phyloP scores from a whole-genome alignment of 306 rosid genomes.

The Quercus glauca region DNA sequence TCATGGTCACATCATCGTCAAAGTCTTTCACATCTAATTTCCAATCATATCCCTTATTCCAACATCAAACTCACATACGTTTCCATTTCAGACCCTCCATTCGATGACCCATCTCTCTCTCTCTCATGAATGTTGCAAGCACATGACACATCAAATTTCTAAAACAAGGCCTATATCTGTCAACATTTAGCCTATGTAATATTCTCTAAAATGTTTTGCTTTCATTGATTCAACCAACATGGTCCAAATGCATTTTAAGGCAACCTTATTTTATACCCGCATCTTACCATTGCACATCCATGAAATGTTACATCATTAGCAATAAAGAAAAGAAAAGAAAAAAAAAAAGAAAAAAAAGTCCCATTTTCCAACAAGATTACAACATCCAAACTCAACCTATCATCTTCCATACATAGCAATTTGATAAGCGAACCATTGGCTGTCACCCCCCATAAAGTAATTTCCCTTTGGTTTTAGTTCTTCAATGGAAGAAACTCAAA shows the following conservation, averaged over 20 bases:
- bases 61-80: conserved; percentile 44
- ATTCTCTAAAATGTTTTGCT: conserved; percentile 22
- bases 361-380: conserved; percentile 39
- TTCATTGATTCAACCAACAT: conserved; percentile 46
- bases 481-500: conserved; percentile 78
- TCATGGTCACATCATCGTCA: conserved; percentile 63
- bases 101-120: conserved; percentile 16
- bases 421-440: no score
- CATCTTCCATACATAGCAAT: conserved; percentile 9
- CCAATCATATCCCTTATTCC: conserved; percentile 35
- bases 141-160: conserved; percentile 32
- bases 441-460: no score
- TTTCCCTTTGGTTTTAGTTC: conserved; percentile 21
- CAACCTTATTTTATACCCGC: conserved; percentile 40
- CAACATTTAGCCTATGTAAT: conserved; percentile 16
- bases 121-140: conserved; percentile 19
- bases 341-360: not conserved
- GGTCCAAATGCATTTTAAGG: conserved; percentile 72
- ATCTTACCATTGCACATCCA: conserved; percentile 36
- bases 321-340: not conserved
- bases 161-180: conserved; percentile 27
- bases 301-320: conserved; percentile 47
- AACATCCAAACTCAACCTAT: not conserved
- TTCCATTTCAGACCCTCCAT: conserved; percentile 32
- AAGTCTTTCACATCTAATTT: conserved; percentile 45